Evolutionary conservation across 2,329 filamentous ascomycete species (phyloP), one percentile per base, ranked within the genome.

Genomic region (Verticillium alfalfae): DNA sequence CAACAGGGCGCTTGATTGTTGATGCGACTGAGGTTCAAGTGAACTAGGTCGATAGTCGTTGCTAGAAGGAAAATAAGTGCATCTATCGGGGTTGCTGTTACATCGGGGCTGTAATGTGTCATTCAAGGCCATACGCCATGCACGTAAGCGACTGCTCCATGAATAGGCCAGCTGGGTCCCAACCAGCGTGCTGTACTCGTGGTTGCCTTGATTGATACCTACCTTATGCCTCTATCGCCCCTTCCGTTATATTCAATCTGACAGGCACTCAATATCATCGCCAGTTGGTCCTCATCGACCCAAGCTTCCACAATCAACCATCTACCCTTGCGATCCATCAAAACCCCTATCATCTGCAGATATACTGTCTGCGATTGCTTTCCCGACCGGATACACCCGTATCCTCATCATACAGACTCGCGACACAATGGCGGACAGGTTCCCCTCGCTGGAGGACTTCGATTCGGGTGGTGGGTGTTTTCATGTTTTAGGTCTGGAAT

Each of bases 391-490:
- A 52, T 13, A 52, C 12, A 31, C 45, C 41, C 59, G 55, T 12
- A 31, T 31, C 39, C 15, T 59, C 58, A 61, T 59, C 38, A 60
- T 37, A 22, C 18, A 52, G 18, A 52, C 18, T 22, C 45, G n/a
- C 45, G 31, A 22, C 34, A 64, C 55, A 58, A 93, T 93, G 90
- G 90, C 90, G 57, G 89, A 92, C 77, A 81, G 89, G 70, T 93
- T 93, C 75, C 90, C 90, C 69, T 91, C 90, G 56, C 78, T 93
- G 69, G 90, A 93, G 75, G 90, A 93, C 71, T 90, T 93, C 72
- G 88, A 90, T 74, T 84, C 84, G 36, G 84, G 84, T 69, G 83
- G 84, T 87, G 76, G 74, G 80, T 65, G 16, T 2, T 12, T n/a
- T n/a, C 12, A 6, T 9, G 6, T 9, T 8, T 10, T 16, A 26